Evolutionary conservation across 73 alveolate species (phyloP).

Genomic region (Effrenium voratum): DNA sequence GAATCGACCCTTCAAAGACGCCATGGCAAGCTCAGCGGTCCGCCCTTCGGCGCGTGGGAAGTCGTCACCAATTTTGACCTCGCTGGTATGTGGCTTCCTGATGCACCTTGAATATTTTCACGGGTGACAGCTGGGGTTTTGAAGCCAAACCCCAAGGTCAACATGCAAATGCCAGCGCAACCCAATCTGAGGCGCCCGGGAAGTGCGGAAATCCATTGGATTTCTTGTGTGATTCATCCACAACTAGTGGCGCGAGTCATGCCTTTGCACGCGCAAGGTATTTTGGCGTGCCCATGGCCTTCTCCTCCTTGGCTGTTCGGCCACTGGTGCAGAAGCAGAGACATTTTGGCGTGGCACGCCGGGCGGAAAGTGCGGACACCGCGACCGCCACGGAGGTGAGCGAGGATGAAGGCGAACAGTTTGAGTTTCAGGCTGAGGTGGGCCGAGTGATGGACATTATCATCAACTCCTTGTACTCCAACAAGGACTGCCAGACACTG

Average conservation of each 20-base stretch:
- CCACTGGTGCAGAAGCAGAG: neutral
- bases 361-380: constrained; percentile 50
- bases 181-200: too few species aligned
- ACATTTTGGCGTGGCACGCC: constrained; percentile 71
- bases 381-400: constrained; percentile 30
- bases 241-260: too few species aligned
- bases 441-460: constrained; percentile 99
- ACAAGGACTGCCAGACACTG: constrained; percentile 95
- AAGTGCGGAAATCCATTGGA: too few species aligned
- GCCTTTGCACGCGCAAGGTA: too few species aligned
- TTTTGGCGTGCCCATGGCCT: constrained; percentile 78
- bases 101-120: constrained; percentile 4
- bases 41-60: constrained; percentile 35
- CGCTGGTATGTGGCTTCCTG: constrained; percentile 92
- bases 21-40: neutral
- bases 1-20: neutral
- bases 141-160: too few species aligned
- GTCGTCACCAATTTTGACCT: constrained; percentile 90
- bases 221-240: too few species aligned
- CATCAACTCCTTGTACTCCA: constrained; percentile 99
- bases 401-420: constrained; percentile 74
- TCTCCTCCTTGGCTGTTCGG: constrained; percentile 43
- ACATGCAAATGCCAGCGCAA: too few species aligned
- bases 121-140: too few species aligned
- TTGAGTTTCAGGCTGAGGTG: constrained; percentile 95